These are phyloP conservation scores for Phytophthora syringae DNA, from an alignment of 352 stramenopile genomes.

Conservation along the genomic window DNA sequence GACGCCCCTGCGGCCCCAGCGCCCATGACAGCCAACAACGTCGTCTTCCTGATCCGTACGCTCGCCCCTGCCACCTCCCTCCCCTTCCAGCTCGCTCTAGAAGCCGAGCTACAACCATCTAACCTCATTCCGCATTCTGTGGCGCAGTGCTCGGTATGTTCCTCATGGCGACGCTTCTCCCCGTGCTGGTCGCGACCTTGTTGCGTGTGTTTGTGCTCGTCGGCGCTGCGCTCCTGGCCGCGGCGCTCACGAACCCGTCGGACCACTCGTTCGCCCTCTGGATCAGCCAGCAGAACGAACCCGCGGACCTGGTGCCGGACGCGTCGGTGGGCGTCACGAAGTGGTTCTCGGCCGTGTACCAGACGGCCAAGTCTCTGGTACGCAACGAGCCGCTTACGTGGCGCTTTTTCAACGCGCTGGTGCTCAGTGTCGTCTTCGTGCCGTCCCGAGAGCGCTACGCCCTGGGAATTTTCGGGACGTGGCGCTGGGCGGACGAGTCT, in stretches of 20 bases:
- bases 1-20: constrained; percentile 18
- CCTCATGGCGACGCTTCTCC: constrained; percentile 66
- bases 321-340: constrained; percentile 61
- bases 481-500: constrained; percentile 73
- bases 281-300: constrained; percentile 63
- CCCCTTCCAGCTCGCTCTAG: constrained; percentile 5
- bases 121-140: neutral
- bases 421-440: constrained; percentile 75
- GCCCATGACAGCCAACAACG: constrained; percentile 63
- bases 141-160: constrained; percentile 71
- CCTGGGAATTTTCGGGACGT: constrained; percentile 68
- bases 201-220: constrained; percentile 49
- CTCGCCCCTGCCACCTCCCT: neutral
- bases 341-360: constrained; percentile 75
- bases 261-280: constrained; percentile 77
- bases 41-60: constrained; percentile 76
- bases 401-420: constrained; percentile 62
- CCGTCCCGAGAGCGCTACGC: constrained; percentile 66
- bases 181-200: constrained; percentile 56
- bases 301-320: constrained; percentile 39
- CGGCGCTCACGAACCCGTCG: constrained; percentile 64
- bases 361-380: constrained; percentile 71
- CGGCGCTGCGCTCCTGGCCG: constrained; percentile 27
- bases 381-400: constrained; percentile 70
- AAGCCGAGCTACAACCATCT: constrained; percentile 9